Conservation (phyloP, 2,329 filamentous ascomycete genomes). For the Trichoderma sp. region DNA sequence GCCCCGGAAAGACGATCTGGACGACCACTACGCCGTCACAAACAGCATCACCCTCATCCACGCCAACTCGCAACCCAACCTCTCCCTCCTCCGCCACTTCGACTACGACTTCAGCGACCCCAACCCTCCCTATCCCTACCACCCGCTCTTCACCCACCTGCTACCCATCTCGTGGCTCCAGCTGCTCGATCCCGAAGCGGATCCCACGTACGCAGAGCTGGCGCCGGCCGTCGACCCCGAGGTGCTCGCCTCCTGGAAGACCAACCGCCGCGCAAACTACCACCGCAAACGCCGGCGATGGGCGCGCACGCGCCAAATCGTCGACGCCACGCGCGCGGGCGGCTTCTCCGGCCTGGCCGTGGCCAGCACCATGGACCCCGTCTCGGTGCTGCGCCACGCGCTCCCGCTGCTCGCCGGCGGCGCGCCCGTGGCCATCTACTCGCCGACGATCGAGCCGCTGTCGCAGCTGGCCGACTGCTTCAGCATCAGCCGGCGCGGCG, state of each 20-base stretch:
- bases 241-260: conserved; percentile 71
- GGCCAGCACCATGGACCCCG: conserved; percentile 78
- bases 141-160: conserved; percentile 81
- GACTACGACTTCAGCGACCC: conserved; percentile 74
- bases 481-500: conserved; percentile 74
- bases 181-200: conserved; percentile 73
- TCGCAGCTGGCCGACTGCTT: conserved; percentile 80
- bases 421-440: conserved; percentile 84
- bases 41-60: conserved; percentile 84
- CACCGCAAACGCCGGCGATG: conserved; percentile 87
- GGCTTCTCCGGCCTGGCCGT: conserved; percentile 83
- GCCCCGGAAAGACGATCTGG: conserved; percentile 52
- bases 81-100: conserved; percentile 87
- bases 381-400: conserved; percentile 71
- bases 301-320: conserved; percentile 69
- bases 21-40: conserved; percentile 65
- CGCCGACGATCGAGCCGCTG: conserved; percentile 76
- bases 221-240: conserved; percentile 62
- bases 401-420: conserved; percentile 83
- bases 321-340: conserved; percentile 73
- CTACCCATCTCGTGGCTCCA: conserved; percentile 91
- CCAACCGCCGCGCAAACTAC: conserved; percentile 80
- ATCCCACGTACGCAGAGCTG: conserved; percentile 70
- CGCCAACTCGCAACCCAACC: conserved; percentile 81
- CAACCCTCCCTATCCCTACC: conserved; percentile 58